A percentile compares a stretch with the other conserved stretches of the same genome.
These are phyloP conservation scores for Dictyostelium capitatum DNA, from an alignment of 78 protist genomes.

Conservation along the genomic window DNA sequence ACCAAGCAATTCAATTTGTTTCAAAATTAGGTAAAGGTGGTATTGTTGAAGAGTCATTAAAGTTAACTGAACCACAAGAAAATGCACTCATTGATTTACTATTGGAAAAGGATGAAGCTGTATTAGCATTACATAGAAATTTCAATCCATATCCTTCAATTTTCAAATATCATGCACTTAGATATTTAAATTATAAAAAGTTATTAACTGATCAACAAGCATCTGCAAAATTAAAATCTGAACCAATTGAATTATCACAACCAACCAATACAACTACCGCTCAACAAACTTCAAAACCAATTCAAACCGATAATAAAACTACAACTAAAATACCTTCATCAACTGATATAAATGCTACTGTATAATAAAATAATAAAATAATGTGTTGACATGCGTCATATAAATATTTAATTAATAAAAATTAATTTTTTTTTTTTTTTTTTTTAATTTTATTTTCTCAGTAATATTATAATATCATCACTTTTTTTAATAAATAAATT, in stretches of 20 bases:
- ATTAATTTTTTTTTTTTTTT: too few relatives aligned
- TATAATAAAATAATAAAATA: neutral
- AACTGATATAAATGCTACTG: constrained; percentile 6
- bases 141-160: constrained; percentile 23
- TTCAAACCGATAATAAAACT: constrained; percentile 1
- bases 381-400: constrained; percentile 17
- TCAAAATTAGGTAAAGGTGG: constrained; percentile 31
- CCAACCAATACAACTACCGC: neutral
- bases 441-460: too few relatives aligned
- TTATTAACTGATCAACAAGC: neutral
- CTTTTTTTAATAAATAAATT: too few relatives aligned
- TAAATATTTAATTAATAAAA: neutral
- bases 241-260: neutral
- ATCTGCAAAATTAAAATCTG: neutral
- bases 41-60: constrained; percentile 5
- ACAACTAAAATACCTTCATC: constrained; percentile 50
- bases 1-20: constrained; percentile 61
- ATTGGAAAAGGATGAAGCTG: constrained; percentile 66
- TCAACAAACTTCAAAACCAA: neutral
- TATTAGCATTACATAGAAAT: constrained; percentile 58
- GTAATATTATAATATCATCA: too few relatives aligned
- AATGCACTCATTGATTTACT: constrained; percentile 55
- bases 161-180: constrained; percentile 53
- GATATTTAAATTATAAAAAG: constrained; percentile 34
- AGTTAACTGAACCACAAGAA: constrained; percentile 49